Evolutionary conservation across 2,329 filamentous ascomycete genomes (phyloP).

Genomic region (Cladophialophora immunda): DNA sequence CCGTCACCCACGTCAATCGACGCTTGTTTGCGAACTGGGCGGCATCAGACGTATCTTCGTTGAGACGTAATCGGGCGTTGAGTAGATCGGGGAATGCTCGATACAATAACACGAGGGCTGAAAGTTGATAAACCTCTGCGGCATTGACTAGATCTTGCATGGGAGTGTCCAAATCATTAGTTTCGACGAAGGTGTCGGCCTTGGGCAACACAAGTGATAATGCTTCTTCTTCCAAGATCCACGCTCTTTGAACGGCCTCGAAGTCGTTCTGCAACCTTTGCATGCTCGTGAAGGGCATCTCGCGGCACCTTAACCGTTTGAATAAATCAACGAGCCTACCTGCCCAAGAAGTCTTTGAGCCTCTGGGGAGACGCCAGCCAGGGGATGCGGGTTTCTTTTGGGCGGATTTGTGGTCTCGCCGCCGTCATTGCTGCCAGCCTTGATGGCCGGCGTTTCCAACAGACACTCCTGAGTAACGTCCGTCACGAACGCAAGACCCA

Average conservation of each 20-base stretch:
- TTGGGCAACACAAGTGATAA: slow-evolving; percentile 7
- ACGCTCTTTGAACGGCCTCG: slow-evolving; percentile 1
- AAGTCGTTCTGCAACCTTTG: slow-evolving; percentile 5
- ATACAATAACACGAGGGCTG: slow-evolving; percentile 21
- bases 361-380: slow-evolving; percentile 17
- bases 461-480: slow-evolving; percentile 1
- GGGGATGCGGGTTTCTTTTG: slow-evolving; percentile 16
- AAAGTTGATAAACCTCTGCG: slow-evolving; percentile 19
- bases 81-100: slow-evolving; percentile 22
- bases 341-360: slow-evolving; percentile 17
- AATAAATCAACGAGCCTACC: slow-evolving; percentile 13
- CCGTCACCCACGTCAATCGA: slow-evolving; percentile 13
- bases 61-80: neutral
- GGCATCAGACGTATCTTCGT: neutral
- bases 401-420: neutral
- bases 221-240: slow-evolving; percentile 13
- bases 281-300: slow-evolving; percentile 9
- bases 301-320: slow-evolving; percentile 6
- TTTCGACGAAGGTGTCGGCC: slow-evolving; percentile 8
- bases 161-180: slow-evolving; percentile 8
- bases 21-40: neutral
- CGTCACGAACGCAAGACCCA: slow-evolving; percentile 19
- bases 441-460: neutral
- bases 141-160: slow-evolving; percentile 20
- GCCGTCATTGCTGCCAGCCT: neutral